A percentile compares a stretch with the other conserved stretches of the same genome.
phyloP scores from a whole-genome alignment of 371 early-diverging fungal species.

The Apophysomyces ossiformis region DNA sequence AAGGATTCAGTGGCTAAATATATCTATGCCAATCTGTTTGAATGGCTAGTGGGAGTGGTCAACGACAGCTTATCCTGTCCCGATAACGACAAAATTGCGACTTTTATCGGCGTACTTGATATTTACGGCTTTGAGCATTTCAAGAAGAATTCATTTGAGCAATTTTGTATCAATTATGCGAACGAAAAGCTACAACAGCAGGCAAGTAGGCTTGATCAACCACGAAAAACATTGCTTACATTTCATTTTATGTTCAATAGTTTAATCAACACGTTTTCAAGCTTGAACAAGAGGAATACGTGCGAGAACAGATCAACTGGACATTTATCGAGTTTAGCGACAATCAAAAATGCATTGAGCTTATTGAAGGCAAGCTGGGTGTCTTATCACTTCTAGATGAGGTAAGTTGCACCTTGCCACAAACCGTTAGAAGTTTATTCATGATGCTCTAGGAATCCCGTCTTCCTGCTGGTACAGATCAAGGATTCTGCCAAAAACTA shows the following conservation, averaged over 20 bases:
- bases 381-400: constrained; percentile 95
- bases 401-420: constrained; percentile 29
- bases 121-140: constrained; percentile 96
- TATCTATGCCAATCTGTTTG: constrained; percentile 87
- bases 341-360: constrained; percentile 96
- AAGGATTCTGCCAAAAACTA: constrained; percentile 77
- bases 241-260: constrained; percentile 12
- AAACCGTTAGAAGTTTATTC: background rate
- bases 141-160: constrained; percentile 96
- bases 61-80: constrained; percentile 74
- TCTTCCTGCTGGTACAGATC: constrained; percentile 85
- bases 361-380: constrained; percentile 94
- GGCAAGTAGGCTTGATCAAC: constrained; percentile 11
- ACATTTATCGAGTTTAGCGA: constrained; percentile 94
- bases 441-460: constrained; percentile 60
- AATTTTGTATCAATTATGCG: constrained; percentile 98
- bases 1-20: constrained; percentile 91
- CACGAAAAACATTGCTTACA: background rate
- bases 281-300: constrained; percentile 92
- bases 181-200: constrained; percentile 96
- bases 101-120: constrained; percentile 93
- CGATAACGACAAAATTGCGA: constrained; percentile 36
- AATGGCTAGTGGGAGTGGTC: constrained; percentile 85
- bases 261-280: constrained; percentile 73
- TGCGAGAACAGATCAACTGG: constrained; percentile 88